These are phyloP conservation scores for Candida loeiensis DNA, from an alignment of 805 yeast genomes.

Conservation along the genomic window DNA sequence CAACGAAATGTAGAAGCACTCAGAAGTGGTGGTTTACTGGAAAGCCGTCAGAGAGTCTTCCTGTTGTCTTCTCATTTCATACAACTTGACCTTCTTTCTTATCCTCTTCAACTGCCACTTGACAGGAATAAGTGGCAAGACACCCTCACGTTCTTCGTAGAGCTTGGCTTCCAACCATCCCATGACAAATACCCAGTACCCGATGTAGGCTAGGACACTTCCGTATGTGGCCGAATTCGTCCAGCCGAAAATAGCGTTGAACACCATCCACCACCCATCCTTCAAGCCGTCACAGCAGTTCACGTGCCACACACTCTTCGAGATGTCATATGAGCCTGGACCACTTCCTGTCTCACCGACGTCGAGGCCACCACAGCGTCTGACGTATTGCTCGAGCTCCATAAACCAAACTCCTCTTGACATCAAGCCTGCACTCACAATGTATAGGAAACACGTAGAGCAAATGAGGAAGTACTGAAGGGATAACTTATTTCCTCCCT, in stretches of 20 bases:
- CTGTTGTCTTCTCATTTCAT: conserved; percentile 12
- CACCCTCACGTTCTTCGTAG: conserved; percentile 37
- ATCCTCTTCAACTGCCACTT: conserved; percentile 39
- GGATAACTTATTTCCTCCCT: conserved; percentile 40
- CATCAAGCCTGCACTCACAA: conserved; percentile 44
- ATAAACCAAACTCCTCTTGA: conserved; percentile 44
- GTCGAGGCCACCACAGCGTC: conserved; percentile 39
- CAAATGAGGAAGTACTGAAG: conserved; percentile 39
- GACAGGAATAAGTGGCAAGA: conserved; percentile 36
- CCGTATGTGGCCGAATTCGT: conserved; percentile 46
- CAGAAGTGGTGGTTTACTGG: too few relatives aligned
- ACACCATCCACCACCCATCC: conserved; percentile 47
- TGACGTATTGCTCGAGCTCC: conserved; percentile 38
- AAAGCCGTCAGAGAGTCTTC: neutral
- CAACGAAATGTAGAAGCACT: too few relatives aligned
- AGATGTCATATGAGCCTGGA: conserved; percentile 43
- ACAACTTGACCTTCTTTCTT: conserved; percentile 21
- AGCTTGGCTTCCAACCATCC: conserved; percentile 27
- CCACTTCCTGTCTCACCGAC: conserved; percentile 44
- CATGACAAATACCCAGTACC: conserved; percentile 37
- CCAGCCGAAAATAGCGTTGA: conserved; percentile 45
- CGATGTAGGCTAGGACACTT: conserved; percentile 34
- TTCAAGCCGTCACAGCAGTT: conserved; percentile 44
- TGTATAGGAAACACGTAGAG: conserved; percentile 39
- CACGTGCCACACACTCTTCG: conserved; percentile 43